Evolutionary conservation across 176 grass and related monocot species (phyloP), one percentile per base, ranked within the genome.

Genomic region (Rhipidocladum racemiflorum): DNA sequence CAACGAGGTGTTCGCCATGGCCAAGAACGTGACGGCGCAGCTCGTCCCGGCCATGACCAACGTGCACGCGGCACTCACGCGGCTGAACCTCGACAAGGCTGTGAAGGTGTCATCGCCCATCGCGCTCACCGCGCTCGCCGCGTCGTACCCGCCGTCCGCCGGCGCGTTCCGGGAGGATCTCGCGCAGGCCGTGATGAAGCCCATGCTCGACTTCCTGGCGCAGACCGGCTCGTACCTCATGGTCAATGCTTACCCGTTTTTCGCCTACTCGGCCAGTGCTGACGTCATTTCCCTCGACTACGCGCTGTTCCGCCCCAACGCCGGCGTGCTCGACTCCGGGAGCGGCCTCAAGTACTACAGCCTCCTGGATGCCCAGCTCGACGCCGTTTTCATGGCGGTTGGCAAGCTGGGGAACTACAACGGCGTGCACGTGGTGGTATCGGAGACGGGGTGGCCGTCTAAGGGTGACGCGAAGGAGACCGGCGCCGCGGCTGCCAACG

Each of bases 361-460:
- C 84, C 93, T 99, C 69, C 85, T 99, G 0, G 96, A 99, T 63
- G 96, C 96, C 13, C 96, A 99, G 83, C 88, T 99, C 12, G 96
- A 99, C 81, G 96, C 96, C 29, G 93, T 95, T 5, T 94, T 86
- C 67, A 48, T 85, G 2, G 96, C 96, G 11, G 92, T 99, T 7
- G 81, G 62, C 32, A 90, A 50, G 48, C 29, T 95, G 1, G 84
- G 45, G 0, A 73, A 61, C 27, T 91, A 91, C 72, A 70, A 75
- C 11, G 91, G 46, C 55, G 83, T 99, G 32, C 84, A 9, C 49
- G 85, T 99, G 3, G 93, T 93, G 40, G 83, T 99, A 0, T 99
- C 96, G 9, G 96, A 99, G 82, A 99, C 96, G 0, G 96, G 96
- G 2, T 99, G 96, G 96, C 96, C 96, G 40, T 99, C 96, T 9